phyloP scores from a whole-genome alignment of 495 filamentous ascomycete genomes.

The Xylaria bambusicola region DNA sequence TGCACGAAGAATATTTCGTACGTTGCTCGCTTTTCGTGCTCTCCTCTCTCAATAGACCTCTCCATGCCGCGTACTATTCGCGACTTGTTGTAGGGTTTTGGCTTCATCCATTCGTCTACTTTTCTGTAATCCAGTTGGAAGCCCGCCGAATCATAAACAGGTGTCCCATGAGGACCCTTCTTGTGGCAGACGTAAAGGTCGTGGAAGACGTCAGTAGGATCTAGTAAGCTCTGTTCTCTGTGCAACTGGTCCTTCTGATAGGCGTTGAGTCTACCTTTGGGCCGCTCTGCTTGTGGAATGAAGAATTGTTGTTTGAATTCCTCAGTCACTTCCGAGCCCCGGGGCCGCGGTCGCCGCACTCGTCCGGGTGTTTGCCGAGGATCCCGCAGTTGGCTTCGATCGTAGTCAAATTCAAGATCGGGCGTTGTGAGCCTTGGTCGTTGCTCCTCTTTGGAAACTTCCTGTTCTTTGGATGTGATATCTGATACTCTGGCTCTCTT shows the following conservation, averaged over 20 bases:
- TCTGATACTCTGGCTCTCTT: conserved; percentile 1
- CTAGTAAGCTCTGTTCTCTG: neutral
- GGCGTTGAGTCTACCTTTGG: conserved; percentile 18
- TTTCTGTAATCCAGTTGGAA: conserved; percentile 36
- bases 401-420: conserved; percentile 28
- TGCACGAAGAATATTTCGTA: conserved; percentile 16
- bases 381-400: conserved; percentile 25
- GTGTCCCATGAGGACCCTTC: conserved; percentile 27
- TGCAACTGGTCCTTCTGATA: neutral
- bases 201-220: conserved; percentile 21
- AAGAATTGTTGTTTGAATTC: conserved; percentile 20
- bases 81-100: conserved; percentile 17
- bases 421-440: conserved; percentile 25
- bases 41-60: conserved; percentile 4
- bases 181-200: conserved; percentile 23
- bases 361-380: conserved; percentile 26
- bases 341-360: conserved; percentile 17
- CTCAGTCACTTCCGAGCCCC: neutral
- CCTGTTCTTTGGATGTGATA: neutral
- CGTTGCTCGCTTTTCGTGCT: conserved; percentile 6
- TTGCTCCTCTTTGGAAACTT: conserved; percentile 12
- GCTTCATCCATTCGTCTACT: conserved; percentile 27
- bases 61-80: conserved; percentile 20
- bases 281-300: conserved; percentile 12
- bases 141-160: conserved; percentile 36